Percentiles rank a stretch among this genome's conserved stretches.
These are phyloP conservation scores for Hypoxylon sp. DNA, from an alignment of 2,329 filamentous ascomycete genomes.

Conservation along the genomic window DNA sequence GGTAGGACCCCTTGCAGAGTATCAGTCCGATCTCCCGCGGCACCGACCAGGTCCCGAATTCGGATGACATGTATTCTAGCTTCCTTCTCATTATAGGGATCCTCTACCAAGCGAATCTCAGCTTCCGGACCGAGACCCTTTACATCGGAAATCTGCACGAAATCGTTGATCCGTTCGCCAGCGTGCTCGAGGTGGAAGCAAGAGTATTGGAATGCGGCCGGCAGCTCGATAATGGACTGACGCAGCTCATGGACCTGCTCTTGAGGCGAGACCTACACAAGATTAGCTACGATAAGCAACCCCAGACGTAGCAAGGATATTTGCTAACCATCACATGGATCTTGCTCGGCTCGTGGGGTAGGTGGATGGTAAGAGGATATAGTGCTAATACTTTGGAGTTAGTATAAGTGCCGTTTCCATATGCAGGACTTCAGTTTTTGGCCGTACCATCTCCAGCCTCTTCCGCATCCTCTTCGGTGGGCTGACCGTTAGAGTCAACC, in stretches of 20 bases:
- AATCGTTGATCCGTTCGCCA: conserved; percentile 93
- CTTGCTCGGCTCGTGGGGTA: conserved; percentile 83
- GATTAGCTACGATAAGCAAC: conserved; percentile 41
- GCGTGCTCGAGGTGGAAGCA: conserved; percentile 98
- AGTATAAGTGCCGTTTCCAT: conserved; percentile 14
- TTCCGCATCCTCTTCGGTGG: conserved; percentile 46
- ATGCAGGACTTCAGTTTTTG: neutral
- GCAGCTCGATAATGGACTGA: conserved; percentile 94
- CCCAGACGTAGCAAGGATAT: conserved; percentile 19
- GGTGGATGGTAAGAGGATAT: conserved; percentile 77
- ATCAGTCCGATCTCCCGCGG: conserved; percentile 89
- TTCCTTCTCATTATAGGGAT: conserved; percentile 98
- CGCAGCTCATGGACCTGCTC: conserved; percentile 98
- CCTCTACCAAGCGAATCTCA: conserved; percentile 85
- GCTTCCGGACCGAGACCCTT: conserved; percentile 81
- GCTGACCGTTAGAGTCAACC: conserved; percentile 42
- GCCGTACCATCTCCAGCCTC: conserved; percentile 49
- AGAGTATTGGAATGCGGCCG: conserved; percentile 94
- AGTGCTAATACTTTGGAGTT: conserved; percentile 57
- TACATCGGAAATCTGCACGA: conserved; percentile 90
- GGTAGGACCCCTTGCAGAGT: conserved; percentile 87
- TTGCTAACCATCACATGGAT: conserved; percentile 85
- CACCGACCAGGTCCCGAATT: conserved; percentile 92
- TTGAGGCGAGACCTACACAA: conserved; percentile 81
- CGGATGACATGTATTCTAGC: conserved; percentile 93